Evolutionary conservation across 139 green algal species (phyloP), one percentile per base, ranked within the genome.

Genomic region (Diplosphaera chodatii): DNA sequence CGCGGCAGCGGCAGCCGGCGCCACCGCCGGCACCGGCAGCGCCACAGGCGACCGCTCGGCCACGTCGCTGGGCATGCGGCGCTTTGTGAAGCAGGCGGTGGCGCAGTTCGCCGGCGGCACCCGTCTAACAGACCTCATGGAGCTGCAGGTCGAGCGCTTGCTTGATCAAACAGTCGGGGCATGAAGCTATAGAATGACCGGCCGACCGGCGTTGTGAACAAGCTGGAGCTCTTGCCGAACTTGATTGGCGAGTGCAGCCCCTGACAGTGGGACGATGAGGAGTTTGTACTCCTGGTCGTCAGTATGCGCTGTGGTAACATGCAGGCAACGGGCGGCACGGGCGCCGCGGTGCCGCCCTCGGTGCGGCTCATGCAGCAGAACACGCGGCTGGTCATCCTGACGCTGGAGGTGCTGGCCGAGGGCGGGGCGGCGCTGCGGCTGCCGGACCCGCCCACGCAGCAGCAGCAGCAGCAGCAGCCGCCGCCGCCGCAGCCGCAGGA

Each of bases 351-450:
- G 16, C 48, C 48, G 48, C 48, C 48, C 13, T 33, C 48, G 32
- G 72, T 70, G 22, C 29, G 41, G 8, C n/a, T 77, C 4, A 87
- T 91, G 86, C 86, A 91, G 74, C 85, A 91, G 41, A 93, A 93
- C 85, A 88, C 80, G 1, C 82, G 81, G 0, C 82, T 93, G 8
- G 78, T 87, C 8, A 63, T 91, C 37, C 69, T 91, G 18, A 84
- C 83, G 1, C 27, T 90, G 2, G 87, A 93, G 64, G 81, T 59
- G 48, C 48, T 59, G 48, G 48, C 22, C 13, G 48, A 59, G 16
- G 4, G 48, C 25, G 48, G 48, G 13, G 83, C 77, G 0, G 23
- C 48, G 3, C 33, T 72, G 22, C 68, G 63, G 28, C 72, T 86
- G 23, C 48, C 40, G 20, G 21, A 55, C 32, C 40, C 73, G 18